phyloP scores from a whole-genome alignment of 1,284 basidiomycete genomes.

The Sphaerobolus stellatus region DNA sequence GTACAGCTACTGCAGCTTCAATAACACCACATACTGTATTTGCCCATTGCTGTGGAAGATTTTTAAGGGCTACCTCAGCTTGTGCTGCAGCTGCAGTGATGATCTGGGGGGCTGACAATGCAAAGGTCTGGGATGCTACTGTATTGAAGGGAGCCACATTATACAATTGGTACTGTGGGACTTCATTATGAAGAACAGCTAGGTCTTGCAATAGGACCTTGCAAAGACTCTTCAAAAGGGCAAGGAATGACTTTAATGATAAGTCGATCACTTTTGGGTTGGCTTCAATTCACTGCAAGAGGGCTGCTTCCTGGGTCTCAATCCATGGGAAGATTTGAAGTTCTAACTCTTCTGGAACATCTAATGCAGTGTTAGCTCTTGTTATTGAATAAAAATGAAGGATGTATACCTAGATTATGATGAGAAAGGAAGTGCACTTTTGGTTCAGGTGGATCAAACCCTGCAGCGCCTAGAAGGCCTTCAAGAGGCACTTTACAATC shows the following conservation, averaged over 20 bases:
- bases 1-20: too few species aligned
- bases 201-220: constrained; percentile 27
- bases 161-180: constrained; percentile 21
- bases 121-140: constrained; percentile 20
- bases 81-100: not conserved
- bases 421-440: constrained; percentile 28
- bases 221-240: constrained; percentile 18
- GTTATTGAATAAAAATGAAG: not conserved
- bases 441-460: constrained; percentile 28
- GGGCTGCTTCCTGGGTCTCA: constrained; percentile 19
- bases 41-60: too few species aligned
- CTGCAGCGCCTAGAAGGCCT: constrained; percentile 30
- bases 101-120: not conserved
- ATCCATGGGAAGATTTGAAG: constrained; percentile 26
- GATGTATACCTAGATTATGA: constrained; percentile 25
- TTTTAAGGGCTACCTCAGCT: constrained; percentile 14
- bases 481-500: constrained; percentile 28
- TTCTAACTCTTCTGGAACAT: constrained; percentile 20
- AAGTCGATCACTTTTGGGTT: constrained; percentile 16
- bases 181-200: constrained; percentile 19
- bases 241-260: constrained; percentile 22
- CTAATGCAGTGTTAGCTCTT: constrained; percentile 17
- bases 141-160: constrained; percentile 22
- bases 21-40: too few species aligned
- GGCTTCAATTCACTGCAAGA: not conserved